Evolutionary conservation across 768 basidiomycete species (phyloP).

Genomic region (Lactarius sp.): DNA sequence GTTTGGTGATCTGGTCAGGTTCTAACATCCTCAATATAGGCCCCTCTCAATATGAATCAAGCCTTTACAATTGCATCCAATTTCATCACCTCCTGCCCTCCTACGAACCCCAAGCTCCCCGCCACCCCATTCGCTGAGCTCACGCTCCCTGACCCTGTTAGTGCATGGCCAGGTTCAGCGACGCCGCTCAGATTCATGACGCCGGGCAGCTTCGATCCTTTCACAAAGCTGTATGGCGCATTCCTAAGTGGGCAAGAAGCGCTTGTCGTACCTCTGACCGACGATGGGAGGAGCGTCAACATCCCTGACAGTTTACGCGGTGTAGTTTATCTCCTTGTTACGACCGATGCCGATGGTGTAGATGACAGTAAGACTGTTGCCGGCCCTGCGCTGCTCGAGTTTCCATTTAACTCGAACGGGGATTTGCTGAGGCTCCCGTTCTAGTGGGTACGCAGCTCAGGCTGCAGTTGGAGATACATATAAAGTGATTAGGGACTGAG

Average conservation of each 20-base stretch:
- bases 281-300: conserved; percentile 11
- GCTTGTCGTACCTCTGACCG: conserved; percentile 18
- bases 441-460: neutral
- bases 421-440: neutral
- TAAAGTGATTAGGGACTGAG: neutral
- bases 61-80: conserved; percentile 38
- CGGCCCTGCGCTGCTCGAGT: conserved; percentile 23
- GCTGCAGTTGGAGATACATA: neutral
- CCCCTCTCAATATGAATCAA: conserved; percentile 39
- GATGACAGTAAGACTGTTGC: conserved; percentile 21
- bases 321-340: conserved; percentile 19
- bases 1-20: conserved; percentile 29
- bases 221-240: conserved; percentile 18
- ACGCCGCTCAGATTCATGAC: conserved; percentile 10
- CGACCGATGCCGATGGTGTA: conserved; percentile 13
- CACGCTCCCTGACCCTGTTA: conserved; percentile 28
- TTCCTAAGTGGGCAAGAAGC: conserved; percentile 24
- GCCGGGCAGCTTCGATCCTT: neutral
- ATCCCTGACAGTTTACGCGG: conserved; percentile 19
- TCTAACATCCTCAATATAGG: conserved; percentile 34
- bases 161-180: conserved; percentile 17
- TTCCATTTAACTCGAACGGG: conserved; percentile 18
- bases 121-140: conserved; percentile 51
- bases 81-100: conserved; percentile 53
- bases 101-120: conserved; percentile 44